These are phyloP conservation scores for Xanthoconium stramineum DNA, from an alignment of 768 basidiomycete species.

Conservation along the genomic window DNA sequence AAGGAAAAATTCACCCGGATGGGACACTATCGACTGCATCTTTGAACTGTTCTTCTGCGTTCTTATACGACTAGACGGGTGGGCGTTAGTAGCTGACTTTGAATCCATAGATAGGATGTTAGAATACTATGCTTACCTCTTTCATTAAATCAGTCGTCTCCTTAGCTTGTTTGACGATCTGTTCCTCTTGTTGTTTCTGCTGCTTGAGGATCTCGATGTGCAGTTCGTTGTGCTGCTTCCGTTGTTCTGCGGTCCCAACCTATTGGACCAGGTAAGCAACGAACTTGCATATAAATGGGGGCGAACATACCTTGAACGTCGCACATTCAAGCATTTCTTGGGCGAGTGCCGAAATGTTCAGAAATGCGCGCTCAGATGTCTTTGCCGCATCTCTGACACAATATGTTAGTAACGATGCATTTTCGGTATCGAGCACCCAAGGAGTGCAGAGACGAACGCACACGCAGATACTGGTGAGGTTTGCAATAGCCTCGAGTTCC, in stretches of 20 bases:
- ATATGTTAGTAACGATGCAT: background rate
- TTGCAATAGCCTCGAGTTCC: slow-evolving; percentile 17
- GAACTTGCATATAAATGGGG: no score
- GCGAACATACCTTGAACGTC: slow-evolving; percentile 18
- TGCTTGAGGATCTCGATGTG: slow-evolving; percentile 10
- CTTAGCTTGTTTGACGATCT: slow-evolving; percentile 12
- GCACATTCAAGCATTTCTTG: slow-evolving; percentile 20
- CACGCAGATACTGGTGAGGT: slow-evolving; percentile 18
- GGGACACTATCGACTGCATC: slow-evolving; percentile 13
- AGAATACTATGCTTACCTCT: background rate
- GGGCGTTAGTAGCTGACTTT: background rate
- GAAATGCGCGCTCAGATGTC: slow-evolving; percentile 15
- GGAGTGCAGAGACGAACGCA: background rate
- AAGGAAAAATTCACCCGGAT: slow-evolving; percentile 4
- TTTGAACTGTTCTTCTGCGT: slow-evolving; percentile 13
- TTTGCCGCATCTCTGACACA: slow-evolving; percentile 10
- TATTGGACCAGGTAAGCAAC: no score
- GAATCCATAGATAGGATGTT: no score
- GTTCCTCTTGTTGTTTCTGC: slow-evolving; percentile 12
- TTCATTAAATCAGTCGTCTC: slow-evolving; percentile 19
- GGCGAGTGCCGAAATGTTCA: slow-evolving; percentile 13
- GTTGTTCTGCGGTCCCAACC: slow-evolving; percentile 4
- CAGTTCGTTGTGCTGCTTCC: slow-evolving; percentile 9
- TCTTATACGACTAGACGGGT: slow-evolving; percentile 6
- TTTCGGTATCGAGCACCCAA: no score